These are phyloP conservation scores for Cryptosporidium ryanae DNA, from an alignment of 169 alveolate species.

Conservation along the genomic window DNA sequence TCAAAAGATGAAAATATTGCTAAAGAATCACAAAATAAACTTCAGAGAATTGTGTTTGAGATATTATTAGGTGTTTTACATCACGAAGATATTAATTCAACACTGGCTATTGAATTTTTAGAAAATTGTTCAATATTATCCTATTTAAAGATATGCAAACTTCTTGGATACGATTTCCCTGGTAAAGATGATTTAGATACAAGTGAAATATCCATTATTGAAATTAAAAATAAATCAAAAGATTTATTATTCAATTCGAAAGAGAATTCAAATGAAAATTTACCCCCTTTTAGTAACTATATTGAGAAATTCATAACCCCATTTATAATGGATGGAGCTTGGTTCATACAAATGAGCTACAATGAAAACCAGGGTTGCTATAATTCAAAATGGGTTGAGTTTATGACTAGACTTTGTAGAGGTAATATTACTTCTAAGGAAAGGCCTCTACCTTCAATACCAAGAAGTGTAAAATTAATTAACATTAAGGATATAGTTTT, in stretches of 20 bases:
- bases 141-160: conserved; percentile 35
- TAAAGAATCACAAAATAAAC: conserved; percentile 2
- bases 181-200: conserved; percentile 49
- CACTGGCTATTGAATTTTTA: conserved; percentile 40
- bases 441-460: conserved; percentile 47
- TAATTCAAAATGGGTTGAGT: conserved; percentile 30
- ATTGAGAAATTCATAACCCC: conserved; percentile 54
- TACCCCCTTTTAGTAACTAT: conserved; percentile 13
- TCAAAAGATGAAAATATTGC: conserved; percentile 26
- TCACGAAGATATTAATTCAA: conserved; percentile 14
- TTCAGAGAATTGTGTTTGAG: conserved; percentile 56
- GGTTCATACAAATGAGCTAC: conserved; percentile 57
- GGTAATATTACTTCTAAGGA: conserved; percentile 61
- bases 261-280: background rate
- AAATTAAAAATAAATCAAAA: conserved; percentile 26
- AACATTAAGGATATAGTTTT: conserved; percentile 40
- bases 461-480: conserved; percentile 45
- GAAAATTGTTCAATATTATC: conserved; percentile 56
- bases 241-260: background rate
- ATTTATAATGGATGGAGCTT: conserved; percentile 53
- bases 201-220: conserved; percentile 11
- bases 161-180: conserved; percentile 17
- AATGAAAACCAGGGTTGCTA: background rate
- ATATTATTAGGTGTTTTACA: conserved; percentile 17
- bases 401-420: conserved; percentile 52